Base-by-base conservation (phyloP, 2,329 filamentous ascomycete genomes). In the Hansfordia pulvinata region DNA sequence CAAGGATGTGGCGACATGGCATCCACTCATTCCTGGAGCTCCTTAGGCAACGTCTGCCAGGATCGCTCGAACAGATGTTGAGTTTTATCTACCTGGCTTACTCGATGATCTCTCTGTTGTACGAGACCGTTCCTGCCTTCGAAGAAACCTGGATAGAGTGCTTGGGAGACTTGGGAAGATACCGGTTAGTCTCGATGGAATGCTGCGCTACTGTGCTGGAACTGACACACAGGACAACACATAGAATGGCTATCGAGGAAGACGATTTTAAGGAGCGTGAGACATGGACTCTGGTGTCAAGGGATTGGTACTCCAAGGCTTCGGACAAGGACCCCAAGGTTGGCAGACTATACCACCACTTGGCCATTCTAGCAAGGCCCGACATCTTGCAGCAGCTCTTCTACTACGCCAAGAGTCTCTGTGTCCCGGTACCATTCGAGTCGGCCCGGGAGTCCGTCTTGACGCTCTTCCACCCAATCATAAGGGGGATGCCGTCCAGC, bases 121-220 rank as follows among this genome's bases (percentile, higher is more conserved):
- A 85, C 32, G 88, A 96, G 41, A 93, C 82, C 0, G 82, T 93
- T 0, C 75, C 80, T 0, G 63, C 69, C 0, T 94, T 93, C 37
- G 69, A 80, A 27, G 80, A 90, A 30, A 93, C 82, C 0, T 96
- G 88, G 88, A 82, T 93, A 7, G 88, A 94, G 37, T 94, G 86
- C 28, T 56, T 96, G 0, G 88, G 88, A 0, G 86, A 96, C 43
- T 53, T 96, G 0, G 79, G 77, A 0, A 62, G 86, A 12, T 94
- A 92, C 23, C 49, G 65, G 34, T 46, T 26, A 32, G 40, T 38
- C 12, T 10, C n/a, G n/a, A n/a, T n/a, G n/a, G n/a, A 6, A 14
- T 11, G 20, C 29, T 19, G 25, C n/a, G 23, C 2, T 15, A 42
- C 10, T 20, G 11, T 23, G 13, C 21, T 28, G n/a, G n/a, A 19